phyloP scores from a whole-genome alignment of 2,329 filamentous ascomycete genomes.

The Trematosphaeria pertusa region DNA sequence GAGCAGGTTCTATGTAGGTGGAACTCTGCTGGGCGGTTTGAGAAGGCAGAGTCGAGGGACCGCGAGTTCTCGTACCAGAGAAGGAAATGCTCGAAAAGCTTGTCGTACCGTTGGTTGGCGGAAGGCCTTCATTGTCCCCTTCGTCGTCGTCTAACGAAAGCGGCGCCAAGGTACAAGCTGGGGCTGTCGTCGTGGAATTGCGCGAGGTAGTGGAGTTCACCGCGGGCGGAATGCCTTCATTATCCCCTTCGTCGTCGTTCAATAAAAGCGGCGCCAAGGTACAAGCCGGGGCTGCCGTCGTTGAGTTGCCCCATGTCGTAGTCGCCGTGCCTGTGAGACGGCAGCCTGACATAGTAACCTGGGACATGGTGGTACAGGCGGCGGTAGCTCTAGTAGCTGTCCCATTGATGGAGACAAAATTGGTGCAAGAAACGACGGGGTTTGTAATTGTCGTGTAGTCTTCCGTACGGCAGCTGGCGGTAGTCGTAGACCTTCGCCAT shows the following conservation, averaged over 20 bases:
- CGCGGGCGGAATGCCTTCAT: constrained; percentile 8
- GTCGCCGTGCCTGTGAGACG: too few relatives aligned
- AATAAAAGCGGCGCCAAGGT: constrained; percentile 29
- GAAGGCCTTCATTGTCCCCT: constrained; percentile 11
- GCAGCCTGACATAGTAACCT: too few relatives aligned
- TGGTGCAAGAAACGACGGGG: constrained; percentile 8
- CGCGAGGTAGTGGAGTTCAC: not conserved
- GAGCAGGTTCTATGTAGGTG: too few relatives aligned
- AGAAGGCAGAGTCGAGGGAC: not conserved
- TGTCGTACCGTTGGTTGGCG: not conserved
- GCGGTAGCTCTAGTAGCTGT: too few relatives aligned
- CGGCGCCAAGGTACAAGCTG: too few relatives aligned
- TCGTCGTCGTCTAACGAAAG: too few relatives aligned
- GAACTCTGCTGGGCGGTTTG: not conserved
- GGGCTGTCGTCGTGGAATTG: not conserved
- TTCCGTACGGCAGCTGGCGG: constrained; percentile 6
- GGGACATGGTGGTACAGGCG: too few relatives aligned
- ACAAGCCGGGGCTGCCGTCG: constrained; percentile 24
- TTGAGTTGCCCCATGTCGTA: too few relatives aligned
- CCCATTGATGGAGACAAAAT: too few relatives aligned
- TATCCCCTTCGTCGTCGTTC: constrained; percentile 39
- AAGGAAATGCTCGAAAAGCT: too few relatives aligned
- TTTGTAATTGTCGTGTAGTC: constrained; percentile 13
- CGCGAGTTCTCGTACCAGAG: not conserved
- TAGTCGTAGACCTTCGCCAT: constrained; percentile 4